Evolutionary conservation across 305 asterid species (phyloP).

Genomic region (Rubia occidens): DNA sequence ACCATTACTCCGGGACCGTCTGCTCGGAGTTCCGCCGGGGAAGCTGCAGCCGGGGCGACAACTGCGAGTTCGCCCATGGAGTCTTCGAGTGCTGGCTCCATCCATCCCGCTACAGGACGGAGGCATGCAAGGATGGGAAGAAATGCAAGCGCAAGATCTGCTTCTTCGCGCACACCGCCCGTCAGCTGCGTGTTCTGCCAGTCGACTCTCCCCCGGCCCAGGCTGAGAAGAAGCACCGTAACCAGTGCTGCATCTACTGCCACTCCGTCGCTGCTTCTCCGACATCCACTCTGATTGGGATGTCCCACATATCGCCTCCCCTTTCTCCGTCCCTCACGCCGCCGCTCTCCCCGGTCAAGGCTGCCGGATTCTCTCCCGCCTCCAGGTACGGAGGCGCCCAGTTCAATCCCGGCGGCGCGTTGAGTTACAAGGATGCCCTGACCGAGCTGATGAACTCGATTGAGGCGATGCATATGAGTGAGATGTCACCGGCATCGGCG

Average conservation of each 20-base stretch:
- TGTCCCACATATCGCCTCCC: constrained; percentile 38
- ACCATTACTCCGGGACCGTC: constrained; percentile 51
- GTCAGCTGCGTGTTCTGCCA: constrained; percentile 64
- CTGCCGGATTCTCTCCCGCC: constrained; percentile 16
- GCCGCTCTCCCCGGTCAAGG: constrained; percentile 34
- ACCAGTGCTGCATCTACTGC: constrained; percentile 51
- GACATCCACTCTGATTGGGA: constrained; percentile 43
- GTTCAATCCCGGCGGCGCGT: neutral
- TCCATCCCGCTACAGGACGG: constrained; percentile 63
- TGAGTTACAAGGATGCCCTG: constrained; percentile 44
- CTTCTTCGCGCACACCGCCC: constrained; percentile 61
- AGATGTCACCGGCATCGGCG: constrained; percentile 12
- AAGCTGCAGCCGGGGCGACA: constrained; percentile 47
- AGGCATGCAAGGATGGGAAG: constrained; percentile 81
- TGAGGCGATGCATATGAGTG: constrained; percentile 45
- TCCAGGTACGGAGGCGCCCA: constrained; percentile 24
- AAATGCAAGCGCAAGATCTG: constrained; percentile 68
- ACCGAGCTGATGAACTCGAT: constrained; percentile 51
- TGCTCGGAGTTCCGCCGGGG: constrained; percentile 67
- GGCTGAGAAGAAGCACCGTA: constrained; percentile 14
- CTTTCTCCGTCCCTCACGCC: constrained; percentile 35
- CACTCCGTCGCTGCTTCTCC: constrained; percentile 48
- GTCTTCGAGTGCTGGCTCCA: constrained; percentile 83
- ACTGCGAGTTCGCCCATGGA: constrained; percentile 72
- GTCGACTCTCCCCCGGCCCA: constrained; percentile 16